Base-by-base conservation (phyloP, 2,329 filamentous ascomycete species). In the Ophiocordyceps sinensis region DNA sequence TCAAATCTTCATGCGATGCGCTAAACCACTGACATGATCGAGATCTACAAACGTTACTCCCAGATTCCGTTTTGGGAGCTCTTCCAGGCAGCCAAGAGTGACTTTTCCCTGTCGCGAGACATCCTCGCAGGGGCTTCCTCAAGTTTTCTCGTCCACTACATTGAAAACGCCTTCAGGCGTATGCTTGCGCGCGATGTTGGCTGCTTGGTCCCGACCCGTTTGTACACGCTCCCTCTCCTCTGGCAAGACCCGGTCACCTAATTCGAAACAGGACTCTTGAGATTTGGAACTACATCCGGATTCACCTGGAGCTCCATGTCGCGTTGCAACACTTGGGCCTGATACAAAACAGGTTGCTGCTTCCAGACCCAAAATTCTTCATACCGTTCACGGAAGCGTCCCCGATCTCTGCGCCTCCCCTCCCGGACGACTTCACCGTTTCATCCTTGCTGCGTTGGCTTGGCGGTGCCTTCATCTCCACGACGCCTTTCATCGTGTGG, bases 31-130 rank as follows among this genome's bases (percentile, higher is more conserved):
- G 31, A 52, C 37, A 3, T 6, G n/a, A 14, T 11, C 6, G 34
- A 75, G 71, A 61, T 76, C 2, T 77, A 74, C 51, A 65, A 64
- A 44, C 57, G 60, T 28, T 73, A 71, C 37, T 65, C 68, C 1
- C 54, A 63, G 14, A 59, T 70, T 3, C 65, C 70, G 1, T 74
- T 75, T 42, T 60, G 66, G 50, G 58, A 65, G 5, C 53, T 74
- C 23, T 61, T 55, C 39, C 51, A 52, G 10, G 47, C 46, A 38
- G 45, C 52, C 5, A 50, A 51, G 29, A 45, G 40, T 5, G 45
- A 55, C 15, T 57, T 59, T 36, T 62, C 56, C 1, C 40, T 60
- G n/a, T 44, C 49, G 11, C 47, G 45, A 17, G 48, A 60, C 15
- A 41, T 64, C 9, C 40, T 62, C 9, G 50, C 61, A 15, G 61